These are phyloP conservation scores for Suillus spraguei DNA, from an alignment of 768 basidiomycete species.

Conservation along the genomic window DNA sequence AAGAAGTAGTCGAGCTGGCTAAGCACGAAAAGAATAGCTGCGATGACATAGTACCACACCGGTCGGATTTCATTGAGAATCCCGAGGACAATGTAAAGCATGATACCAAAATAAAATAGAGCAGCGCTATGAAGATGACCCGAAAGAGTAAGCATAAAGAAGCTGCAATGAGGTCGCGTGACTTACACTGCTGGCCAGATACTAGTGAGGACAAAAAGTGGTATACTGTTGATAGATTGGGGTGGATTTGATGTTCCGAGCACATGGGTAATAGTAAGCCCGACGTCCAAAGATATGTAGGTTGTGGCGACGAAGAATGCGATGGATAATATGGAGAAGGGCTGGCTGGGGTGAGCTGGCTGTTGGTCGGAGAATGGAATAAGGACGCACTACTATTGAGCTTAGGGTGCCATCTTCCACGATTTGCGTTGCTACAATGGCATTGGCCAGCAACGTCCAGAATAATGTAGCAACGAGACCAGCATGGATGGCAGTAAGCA, in stretches of 20 bases:
- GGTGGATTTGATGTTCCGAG: conserved; percentile 65
- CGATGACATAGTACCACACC: conserved; percentile 73
- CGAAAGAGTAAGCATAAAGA: conserved; percentile 10
- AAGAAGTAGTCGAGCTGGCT: conserved; percentile 85
- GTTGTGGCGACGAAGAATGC: conserved; percentile 71
- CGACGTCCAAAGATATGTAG: conserved; percentile 87
- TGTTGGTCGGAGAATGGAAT: conserved; percentile 1
- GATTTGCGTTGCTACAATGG: conserved; percentile 80
- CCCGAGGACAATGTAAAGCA: conserved; percentile 77
- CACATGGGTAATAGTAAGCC: conserved; percentile 60
- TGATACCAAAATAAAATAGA: conserved; percentile 69
- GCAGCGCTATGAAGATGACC: conserved; percentile 48
- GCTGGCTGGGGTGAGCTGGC: conserved; percentile 41
- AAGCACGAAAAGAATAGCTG: conserved; percentile 77
- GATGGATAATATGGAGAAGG: conserved; percentile 56
- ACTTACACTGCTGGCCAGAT: conserved; percentile 81
- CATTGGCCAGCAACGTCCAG: conserved; percentile 79
- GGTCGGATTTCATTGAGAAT: conserved; percentile 81
- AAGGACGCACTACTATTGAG: conserved; percentile 58
- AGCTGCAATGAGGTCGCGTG: background rate
- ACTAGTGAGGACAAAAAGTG: conserved; percentile 80
- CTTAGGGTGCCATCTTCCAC: conserved; percentile 89
- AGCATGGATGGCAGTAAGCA: conserved; percentile 77
- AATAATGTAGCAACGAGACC: conserved; percentile 77
- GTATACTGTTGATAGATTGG: conserved; percentile 57